These are phyloP conservation scores for Cardiospermum halicacabum DNA, from an alignment of 345 rosid species.

Conservation along the genomic window DNA sequence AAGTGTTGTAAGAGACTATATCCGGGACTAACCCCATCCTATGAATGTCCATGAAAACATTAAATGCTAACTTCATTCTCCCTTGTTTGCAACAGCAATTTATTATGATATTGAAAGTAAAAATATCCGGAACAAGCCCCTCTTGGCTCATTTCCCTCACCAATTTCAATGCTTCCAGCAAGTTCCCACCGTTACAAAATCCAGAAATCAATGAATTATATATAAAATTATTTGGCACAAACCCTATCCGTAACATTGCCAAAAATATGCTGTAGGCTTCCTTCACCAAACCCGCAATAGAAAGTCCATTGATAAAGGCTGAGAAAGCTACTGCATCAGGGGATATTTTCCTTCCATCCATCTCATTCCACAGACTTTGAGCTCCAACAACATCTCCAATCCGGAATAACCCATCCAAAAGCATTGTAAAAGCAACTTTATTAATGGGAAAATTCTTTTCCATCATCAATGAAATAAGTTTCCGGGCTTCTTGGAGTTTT, in stretches of 20 bases:
- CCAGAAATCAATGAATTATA: constrained; percentile 65
- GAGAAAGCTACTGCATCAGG: constrained; percentile 67
- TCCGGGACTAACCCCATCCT: constrained; percentile 49
- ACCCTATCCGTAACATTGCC: constrained; percentile 53
- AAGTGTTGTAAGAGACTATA: constrained; percentile 64
- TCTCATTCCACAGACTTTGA: constrained; percentile 54
- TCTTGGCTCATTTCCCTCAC: constrained; percentile 51
- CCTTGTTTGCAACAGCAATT: constrained; percentile 57
- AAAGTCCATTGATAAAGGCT: constrained; percentile 66
- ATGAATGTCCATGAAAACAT: constrained; percentile 40
- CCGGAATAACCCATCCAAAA: constrained; percentile 62
- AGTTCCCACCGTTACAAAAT: constrained; percentile 48
- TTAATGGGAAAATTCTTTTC: constrained; percentile 44
- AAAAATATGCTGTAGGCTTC: constrained; percentile 49
- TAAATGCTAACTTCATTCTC: constrained; percentile 45
- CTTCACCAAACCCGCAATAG: constrained; percentile 50
- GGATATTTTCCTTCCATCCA: constrained; percentile 41
- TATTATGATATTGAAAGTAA: constrained; percentile 58
- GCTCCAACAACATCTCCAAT: constrained; percentile 48
- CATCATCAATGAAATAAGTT: constrained; percentile 45
- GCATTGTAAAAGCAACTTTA: constrained; percentile 52
- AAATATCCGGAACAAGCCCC: constrained; percentile 57
- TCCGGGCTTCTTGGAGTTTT: constrained; percentile 46
- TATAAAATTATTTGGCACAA: constrained; percentile 57
- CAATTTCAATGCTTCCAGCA: constrained; percentile 49